Evolutionary conservation across 495 filamentous ascomycete species (phyloP), one percentile per base, ranked within the genome.

Genomic region (Penicillium paxilli): DNA sequence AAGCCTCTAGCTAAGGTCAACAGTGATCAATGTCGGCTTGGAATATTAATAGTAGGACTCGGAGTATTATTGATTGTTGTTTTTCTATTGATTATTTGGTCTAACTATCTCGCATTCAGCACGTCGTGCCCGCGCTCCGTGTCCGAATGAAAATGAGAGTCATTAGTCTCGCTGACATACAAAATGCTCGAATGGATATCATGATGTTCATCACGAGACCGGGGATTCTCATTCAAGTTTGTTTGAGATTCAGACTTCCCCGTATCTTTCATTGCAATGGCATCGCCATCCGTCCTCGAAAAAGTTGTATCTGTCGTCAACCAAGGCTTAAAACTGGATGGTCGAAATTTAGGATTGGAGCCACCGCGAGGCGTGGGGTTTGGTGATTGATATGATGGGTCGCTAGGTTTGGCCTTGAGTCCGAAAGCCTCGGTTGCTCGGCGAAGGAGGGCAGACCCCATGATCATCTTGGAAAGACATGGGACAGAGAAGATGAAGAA

Each of bases 401-500:
- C 24, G 25, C 47, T 56, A 28, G 47, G 44, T 7, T 30, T 52
- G 0, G 12, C 17, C n/a, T 26, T 49, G 33, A 45, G 38, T 22
- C 48, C 51, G 21, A 58, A 24, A 12, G 37, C 40, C 16, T 32
- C 37, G n/a, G 59, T 60, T 1, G 60, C 35, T 6, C 44, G 52
- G 1, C 47, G 37, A 6, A 24, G 48, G 3, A 64, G 48, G 8
- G 56, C 59, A 1, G 56, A 52, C n/a, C 62, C 59, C 40, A 55
- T 62, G 26, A 62, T 32, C 7, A 65, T 40, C 44, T 60, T 59
- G 1, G 63, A 59, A 2, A 65, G 47, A 26, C 59, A 65, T 44
- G 63, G 63, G 8, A 65, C 38, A 47, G 55, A 53, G 47, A 62
- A 54, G 20, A 65, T 62, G 44, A 62, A 62, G 47, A 65, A 65